Percentiles rank a stretch among this genome's conserved stretches.
phyloP scores from a whole-genome alignment of 306 rosid genomes.

The Trifolium pratense region DNA sequence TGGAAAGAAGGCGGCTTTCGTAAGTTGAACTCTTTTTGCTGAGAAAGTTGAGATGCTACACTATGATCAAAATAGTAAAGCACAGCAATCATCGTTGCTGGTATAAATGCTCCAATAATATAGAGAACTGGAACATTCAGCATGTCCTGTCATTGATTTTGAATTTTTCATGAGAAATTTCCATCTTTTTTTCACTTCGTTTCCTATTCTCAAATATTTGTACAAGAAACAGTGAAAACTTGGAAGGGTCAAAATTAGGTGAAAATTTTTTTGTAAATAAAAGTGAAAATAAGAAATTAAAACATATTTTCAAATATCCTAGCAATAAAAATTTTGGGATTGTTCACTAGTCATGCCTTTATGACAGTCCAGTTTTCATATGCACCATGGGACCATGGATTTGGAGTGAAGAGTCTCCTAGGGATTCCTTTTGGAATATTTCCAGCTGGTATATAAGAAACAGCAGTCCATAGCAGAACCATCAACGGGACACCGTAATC shows the following conservation, averaged over 20 bases:
- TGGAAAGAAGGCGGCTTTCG: constrained; percentile 81
- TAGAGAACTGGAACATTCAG: constrained; percentile 72
- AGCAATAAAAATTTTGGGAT: constrained; percentile 18
- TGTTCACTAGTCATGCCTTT: constrained; percentile 51
- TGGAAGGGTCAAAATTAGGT: background rate
- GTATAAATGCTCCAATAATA: constrained; percentile 76
- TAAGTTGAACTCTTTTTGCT: constrained; percentile 82
- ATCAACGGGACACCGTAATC: constrained; percentile 85
- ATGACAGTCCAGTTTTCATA: constrained; percentile 80
- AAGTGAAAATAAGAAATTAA: background rate
- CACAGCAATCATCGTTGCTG: constrained; percentile 87
- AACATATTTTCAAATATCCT: background rate
- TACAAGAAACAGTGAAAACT: background rate
- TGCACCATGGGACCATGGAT: constrained; percentile 84
- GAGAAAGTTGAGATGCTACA: constrained; percentile 89
- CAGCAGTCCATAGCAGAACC: constrained; percentile 75
- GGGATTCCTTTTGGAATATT: constrained; percentile 73
- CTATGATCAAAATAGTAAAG: constrained; percentile 89
- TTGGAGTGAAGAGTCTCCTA: constrained; percentile 85
- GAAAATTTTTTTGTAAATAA: background rate
- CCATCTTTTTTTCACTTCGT: too few species aligned
- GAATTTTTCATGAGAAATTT: constrained; percentile 18
- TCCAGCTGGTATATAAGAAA: constrained; percentile 71
- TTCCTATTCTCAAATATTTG: background rate
- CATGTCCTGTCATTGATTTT: constrained; percentile 68